phyloP scores from a whole-genome alignment of 176 grass and related monocot genomes.

The Ensete ventricosum region DNA sequence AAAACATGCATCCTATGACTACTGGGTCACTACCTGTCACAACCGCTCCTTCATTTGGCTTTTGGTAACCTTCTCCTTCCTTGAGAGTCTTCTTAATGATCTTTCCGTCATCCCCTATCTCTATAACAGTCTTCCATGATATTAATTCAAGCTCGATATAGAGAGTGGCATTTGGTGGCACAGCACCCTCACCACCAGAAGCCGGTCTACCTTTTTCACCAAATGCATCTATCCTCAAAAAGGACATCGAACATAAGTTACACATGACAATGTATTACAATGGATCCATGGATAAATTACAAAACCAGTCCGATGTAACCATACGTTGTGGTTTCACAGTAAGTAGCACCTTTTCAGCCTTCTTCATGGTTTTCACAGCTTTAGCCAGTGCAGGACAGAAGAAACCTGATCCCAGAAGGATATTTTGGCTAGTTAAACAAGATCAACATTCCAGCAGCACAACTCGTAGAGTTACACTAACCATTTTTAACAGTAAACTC shows the following conservation, averaged over 20 bases:
- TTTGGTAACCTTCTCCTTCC: constrained; percentile 75
- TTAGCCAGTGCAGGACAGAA: constrained; percentile 63
- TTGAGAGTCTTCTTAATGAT: constrained; percentile 80
- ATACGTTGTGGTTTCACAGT: constrained; percentile 88
- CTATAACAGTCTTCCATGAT: constrained; percentile 84
- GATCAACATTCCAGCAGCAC: not conserved
- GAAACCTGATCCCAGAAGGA: constrained; percentile 32
- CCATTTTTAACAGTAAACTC: constrained; percentile 89
- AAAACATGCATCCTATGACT: not conserved
- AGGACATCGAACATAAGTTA: not conserved
- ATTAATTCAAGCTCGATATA: constrained; percentile 60
- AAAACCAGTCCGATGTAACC: not conserved
- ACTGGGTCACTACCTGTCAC: constrained; percentile 39
- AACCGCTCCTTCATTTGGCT: constrained; percentile 65
- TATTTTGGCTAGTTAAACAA: constrained; percentile 1
- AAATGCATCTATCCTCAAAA: constrained; percentile 45
- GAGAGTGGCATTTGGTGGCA: constrained; percentile 58
- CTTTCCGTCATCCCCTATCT: constrained; percentile 93
- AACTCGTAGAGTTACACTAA: constrained; percentile 11
- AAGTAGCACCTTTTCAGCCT: constrained; percentile 57
- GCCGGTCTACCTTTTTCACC: constrained; percentile 67
- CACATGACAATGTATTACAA: not conserved
- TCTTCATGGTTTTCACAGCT: constrained; percentile 94
- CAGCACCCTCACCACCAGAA: constrained; percentile 36
- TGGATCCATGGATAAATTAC: too few species aligned